phyloP scores from a whole-genome alignment of 2,329 filamentous ascomycete genomes.

The Pseudocercospora fuligena region DNA sequence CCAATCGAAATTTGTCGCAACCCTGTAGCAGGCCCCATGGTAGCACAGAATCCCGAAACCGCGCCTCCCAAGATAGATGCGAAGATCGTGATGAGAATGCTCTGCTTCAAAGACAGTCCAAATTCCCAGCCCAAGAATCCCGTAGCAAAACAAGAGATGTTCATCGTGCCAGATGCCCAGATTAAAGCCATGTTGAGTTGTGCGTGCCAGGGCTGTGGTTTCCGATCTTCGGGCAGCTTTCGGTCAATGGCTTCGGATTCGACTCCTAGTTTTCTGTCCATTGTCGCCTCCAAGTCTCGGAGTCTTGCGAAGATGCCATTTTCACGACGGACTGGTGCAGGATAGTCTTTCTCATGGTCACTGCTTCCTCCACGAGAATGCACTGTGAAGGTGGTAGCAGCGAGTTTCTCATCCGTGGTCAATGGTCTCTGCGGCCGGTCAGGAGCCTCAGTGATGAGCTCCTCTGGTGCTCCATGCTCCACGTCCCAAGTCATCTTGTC shows the following conservation, averaged over 20 bases:
- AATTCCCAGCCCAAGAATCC: slow-evolving; percentile 56
- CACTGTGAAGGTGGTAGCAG: slow-evolving; percentile 27
- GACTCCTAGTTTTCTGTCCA: slow-evolving; percentile 53
- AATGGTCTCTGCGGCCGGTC: slow-evolving; percentile 32
- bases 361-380: slow-evolving; percentile 26
- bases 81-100: slow-evolving; percentile 39
- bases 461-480: slow-evolving; percentile 31
- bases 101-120: slow-evolving; percentile 51
- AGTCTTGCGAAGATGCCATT: slow-evolving; percentile 41
- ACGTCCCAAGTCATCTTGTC: slow-evolving; percentile 21
- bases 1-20: slow-evolving; percentile 52
- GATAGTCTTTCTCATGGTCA: slow-evolving; percentile 6
- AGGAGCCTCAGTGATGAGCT: slow-evolving; percentile 21
- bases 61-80: slow-evolving; percentile 40
- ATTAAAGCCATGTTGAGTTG: slow-evolving; percentile 41
- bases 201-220: slow-evolving; percentile 46
- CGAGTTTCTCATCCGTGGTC: slow-evolving; percentile 38
- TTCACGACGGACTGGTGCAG: slow-evolving; percentile 21
- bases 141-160: slow-evolving; percentile 43
- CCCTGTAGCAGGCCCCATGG: slow-evolving; percentile 41
- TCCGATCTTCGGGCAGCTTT: slow-evolving; percentile 50
- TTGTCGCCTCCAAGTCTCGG: slow-evolving; percentile 45
- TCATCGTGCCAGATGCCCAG: slow-evolving; percentile 45
- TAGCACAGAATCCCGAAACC: slow-evolving; percentile 41
- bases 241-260: slow-evolving; percentile 56